Conservation (phyloP, 2,329 filamentous ascomycete species). For the Botrytis tulipae region DNA sequence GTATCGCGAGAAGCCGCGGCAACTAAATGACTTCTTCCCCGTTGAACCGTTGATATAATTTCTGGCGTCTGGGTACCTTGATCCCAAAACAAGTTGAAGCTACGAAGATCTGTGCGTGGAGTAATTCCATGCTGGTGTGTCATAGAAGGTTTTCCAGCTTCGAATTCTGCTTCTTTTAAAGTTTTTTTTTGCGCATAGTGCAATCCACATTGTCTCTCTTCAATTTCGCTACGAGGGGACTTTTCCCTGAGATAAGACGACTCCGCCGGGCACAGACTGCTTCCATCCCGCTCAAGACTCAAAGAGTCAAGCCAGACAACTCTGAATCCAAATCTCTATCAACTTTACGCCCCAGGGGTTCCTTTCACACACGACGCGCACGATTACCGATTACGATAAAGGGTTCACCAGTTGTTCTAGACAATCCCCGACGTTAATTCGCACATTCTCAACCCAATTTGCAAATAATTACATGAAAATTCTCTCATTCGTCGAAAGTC, state of each 20-base stretch:
- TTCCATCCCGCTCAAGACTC: background rate
- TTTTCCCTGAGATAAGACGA: background rate
- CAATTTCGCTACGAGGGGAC: constrained; percentile 16
- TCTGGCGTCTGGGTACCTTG: background rate
- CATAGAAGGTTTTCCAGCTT: background rate
- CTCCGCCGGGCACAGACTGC: background rate
- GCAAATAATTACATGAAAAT: background rate
- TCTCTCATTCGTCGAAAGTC: constrained; percentile 9
- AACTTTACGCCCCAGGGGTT: background rate
- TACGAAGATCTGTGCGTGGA: constrained; percentile 7
- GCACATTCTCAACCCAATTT: constrained; percentile 13
- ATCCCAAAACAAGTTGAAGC: background rate
- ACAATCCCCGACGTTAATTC: background rate
- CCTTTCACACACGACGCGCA: background rate
- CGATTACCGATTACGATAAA: background rate
- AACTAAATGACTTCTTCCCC: constrained; percentile 3
- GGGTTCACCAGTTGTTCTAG: background rate
- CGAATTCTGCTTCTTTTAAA: background rate
- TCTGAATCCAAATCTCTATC: background rate
- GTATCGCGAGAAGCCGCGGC: constrained; percentile 5
- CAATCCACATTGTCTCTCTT: constrained; percentile 13
- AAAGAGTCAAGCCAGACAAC: background rate
- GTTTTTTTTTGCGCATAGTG: background rate
- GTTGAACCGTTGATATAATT: constrained; percentile 7
- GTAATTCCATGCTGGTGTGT: background rate